Base-by-base conservation (phyloP, 1,284 basidiomycete species). In the Golubevia sp. region DNA sequence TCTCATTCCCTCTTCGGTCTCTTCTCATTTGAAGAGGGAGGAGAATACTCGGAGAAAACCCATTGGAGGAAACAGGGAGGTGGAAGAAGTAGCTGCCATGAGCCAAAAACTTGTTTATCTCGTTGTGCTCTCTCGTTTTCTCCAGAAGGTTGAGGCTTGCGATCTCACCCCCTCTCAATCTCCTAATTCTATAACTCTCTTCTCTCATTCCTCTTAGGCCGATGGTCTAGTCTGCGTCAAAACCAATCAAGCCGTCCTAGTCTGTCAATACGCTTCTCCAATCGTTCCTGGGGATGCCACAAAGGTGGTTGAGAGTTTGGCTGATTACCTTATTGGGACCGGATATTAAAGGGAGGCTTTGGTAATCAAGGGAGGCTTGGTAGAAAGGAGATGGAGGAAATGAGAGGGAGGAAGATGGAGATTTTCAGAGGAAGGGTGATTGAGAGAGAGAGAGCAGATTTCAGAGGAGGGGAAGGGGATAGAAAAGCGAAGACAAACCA, bases 211-310 rank as follows among this genome's bases (percentile, higher is more conserved):
- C 50, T 3, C 23, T 44, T 80, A 96, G 93, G 88, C 88, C 26
- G 89, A 93, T 83, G 96, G 95, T 1, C 88, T 88, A 63, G 86
- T 94, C 66, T 81, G 95, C 68, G 91, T 93, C 64, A 93, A 93
- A 87, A 97, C 94, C 25, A 91, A 88, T 73, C 92, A 94, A 82
- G 93, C 93, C 2, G 87, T 97, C 67, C 87, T 98, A 63, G 89
- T 98, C 24, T 88, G 90, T 13, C 90, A 91, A 76, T 97, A 97
- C 85, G 70, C 74, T 0, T 86, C 88, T 25, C 93, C 93, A 0
- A 86, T 84, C 49, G 80, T 85, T 25, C 91, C 91, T 1, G 82
- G 86, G 49, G 93, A 97, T 81, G 88, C 89, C 24, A 92, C 90
- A 54, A 84, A 88, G 21, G 78, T 93, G 30, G 92, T 92, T 26